These are phyloP conservation scores for Colletotrichum gloeosporioides DNA, from an alignment of 2,329 filamentous ascomycete genomes.

Conservation along the genomic window DNA sequence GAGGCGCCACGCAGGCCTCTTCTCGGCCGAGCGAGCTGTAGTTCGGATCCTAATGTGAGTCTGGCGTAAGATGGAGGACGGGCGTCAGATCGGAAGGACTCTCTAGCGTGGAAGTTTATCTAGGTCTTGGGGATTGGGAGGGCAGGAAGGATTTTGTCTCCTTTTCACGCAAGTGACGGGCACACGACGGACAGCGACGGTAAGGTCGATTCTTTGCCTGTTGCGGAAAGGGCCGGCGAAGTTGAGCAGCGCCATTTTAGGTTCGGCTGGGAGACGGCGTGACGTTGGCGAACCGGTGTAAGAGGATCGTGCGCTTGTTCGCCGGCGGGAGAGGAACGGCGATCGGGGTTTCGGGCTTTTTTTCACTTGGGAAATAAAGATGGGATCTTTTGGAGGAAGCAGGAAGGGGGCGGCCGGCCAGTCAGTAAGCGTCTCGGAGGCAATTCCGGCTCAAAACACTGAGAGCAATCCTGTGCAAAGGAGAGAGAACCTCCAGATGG, in stretches of 20 bases:
- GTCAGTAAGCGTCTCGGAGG: background rate
- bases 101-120: conserved; percentile 3
- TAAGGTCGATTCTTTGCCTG: background rate
- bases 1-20: background rate
- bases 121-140: background rate
- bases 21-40: conserved; percentile 4
- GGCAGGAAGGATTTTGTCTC: background rate
- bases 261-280: background rate
- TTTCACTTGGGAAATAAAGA: background rate
- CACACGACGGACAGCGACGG: background rate
- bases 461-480: background rate
- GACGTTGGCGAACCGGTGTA: background rate
- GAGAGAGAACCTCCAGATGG: background rate
- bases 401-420: background rate
- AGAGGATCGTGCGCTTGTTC: background rate
- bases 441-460: background rate
- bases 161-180: background rate
- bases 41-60: background rate
- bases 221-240: background rate
- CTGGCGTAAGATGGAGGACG: background rate
- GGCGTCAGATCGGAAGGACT: background rate
- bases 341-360: background rate
- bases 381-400: background rate
- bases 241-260: background rate
- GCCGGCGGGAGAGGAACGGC: background rate